These are phyloP conservation scores for Cyberlindnera bimundalis DNA, from an alignment of 805 yeast species.

Conservation along the genomic window DNA sequence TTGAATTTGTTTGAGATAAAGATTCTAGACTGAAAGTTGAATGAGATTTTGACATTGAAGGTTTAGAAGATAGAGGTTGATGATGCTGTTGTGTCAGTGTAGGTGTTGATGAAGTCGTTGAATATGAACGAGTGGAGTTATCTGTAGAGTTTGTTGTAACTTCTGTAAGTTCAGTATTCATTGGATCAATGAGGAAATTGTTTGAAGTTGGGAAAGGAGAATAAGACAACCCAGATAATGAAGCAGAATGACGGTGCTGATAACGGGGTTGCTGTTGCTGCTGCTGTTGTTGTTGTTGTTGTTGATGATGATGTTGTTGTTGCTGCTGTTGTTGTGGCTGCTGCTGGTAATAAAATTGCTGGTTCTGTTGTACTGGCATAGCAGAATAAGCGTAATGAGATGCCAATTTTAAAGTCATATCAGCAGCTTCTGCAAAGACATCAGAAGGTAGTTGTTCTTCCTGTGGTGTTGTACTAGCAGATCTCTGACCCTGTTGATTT, in stretches of 20 bases:
- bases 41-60: conserved; percentile 36
- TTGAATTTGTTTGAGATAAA: conserved; percentile 20
- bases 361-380: not conserved
- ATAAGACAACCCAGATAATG: not conserved
- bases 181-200: conserved; percentile 7
- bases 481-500: conserved; percentile 1
- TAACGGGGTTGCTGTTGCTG: no score
- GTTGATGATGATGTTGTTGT: no score
- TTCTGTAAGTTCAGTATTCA: conserved; percentile 7
- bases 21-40: conserved; percentile 49
- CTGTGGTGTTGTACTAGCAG: not conserved
- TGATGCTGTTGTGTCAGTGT: not conserved
- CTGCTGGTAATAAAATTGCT: not conserved
- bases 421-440: conserved; percentile 14
- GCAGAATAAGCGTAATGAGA: conserved; percentile 12
- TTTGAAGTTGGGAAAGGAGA: conserved; percentile 3
- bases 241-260: conserved; percentile 2
- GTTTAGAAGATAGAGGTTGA: not conserved
- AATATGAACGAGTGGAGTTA: not conserved
- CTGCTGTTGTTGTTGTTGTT: no score
- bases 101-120: conserved; percentile 5
- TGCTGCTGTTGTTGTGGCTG: no score
- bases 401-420: conserved; percentile 11
- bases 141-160: conserved; percentile 3
- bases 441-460: conserved; percentile 7